Evolutionary conservation across 768 basidiomycete genomes (phyloP).

Genomic region (Vishniacozyma victoriae): DNA sequence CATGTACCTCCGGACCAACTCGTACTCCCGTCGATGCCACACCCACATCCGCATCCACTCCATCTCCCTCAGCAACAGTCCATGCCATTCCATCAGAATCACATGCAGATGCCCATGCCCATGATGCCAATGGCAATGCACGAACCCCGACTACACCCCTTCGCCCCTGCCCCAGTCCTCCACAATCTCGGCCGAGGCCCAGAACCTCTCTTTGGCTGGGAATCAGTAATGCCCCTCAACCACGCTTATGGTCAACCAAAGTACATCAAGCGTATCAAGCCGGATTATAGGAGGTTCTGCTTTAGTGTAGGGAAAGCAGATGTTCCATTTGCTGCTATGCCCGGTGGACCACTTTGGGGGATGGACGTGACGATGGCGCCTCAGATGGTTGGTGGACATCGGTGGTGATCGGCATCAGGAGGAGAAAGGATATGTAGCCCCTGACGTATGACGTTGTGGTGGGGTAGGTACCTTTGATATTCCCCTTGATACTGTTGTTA

Average conservation of each 20-base stretch:
- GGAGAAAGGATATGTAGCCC: too few relatives aligned
- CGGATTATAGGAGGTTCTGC: slow-evolving; percentile 42
- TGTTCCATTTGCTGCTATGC: slow-evolving; percentile 35
- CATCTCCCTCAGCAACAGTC: neutral
- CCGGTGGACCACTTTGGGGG: slow-evolving; percentile 30
- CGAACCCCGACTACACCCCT: slow-evolving; percentile 10
- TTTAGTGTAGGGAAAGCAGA: slow-evolving; percentile 43
- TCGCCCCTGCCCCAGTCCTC: slow-evolving; percentile 8
- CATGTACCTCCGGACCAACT: too few relatives aligned
- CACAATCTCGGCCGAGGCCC: slow-evolving; percentile 24
- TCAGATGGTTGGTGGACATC: too few relatives aligned
- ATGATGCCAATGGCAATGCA: neutral
- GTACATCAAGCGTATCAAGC: slow-evolving; percentile 16
- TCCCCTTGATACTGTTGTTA: too few relatives aligned
- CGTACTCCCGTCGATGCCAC: too few relatives aligned
- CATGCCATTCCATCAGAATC: neutral
- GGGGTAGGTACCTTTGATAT: too few relatives aligned
- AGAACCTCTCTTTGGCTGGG: slow-evolving; percentile 29
- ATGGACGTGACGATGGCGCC: neutral
- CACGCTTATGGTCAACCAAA: slow-evolving; percentile 28
- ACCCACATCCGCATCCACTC: too few relatives aligned
- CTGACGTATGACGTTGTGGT: too few relatives aligned
- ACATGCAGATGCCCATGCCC: neutral
- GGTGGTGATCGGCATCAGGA: too few relatives aligned
- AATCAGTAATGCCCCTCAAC: slow-evolving; percentile 13